Base-by-base conservation (phyloP, 2,329 filamentous ascomycete species). In the Bipolaris sorokiniana region DNA sequence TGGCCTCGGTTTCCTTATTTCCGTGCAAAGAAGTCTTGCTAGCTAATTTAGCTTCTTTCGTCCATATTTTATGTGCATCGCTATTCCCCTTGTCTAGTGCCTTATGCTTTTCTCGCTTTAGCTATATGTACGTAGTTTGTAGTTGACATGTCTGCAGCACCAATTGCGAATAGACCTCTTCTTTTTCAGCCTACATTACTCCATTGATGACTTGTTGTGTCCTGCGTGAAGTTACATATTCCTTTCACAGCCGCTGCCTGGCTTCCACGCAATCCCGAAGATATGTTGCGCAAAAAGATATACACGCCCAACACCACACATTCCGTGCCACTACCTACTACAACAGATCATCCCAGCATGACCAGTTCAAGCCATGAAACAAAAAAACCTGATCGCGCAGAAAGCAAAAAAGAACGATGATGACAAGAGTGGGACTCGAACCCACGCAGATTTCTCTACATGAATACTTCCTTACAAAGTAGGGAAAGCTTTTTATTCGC, bases 391-490 rank as follows among this genome's bases (percentile, higher is more conserved):
- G 18, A 9, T n/a, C 2, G 6, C 26, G 15, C 13, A 40, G 3
- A 22, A 13, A 4, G 37, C n/a, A 16, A 40, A 40, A 40, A 40
- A 40, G n/a, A 16, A 38, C 0, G 26, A 45, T 40, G 18, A 20
- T 40, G 37, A 40, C 37, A 40, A 41, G 38, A 41, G 38, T 41
- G 38, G 38, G 38, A 41, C 38, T 41, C 38, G 38, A 41, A 22
- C 42, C 42, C 42, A 45, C 42, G 42, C 42, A 45, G 42, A 45
- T 45, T 45, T 45, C 42, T 45, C 42, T 45, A 45, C 42, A 45
- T 45, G 42, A 45, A 45, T n/a, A 45, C 41, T 45, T 45, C 41
- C 41, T 31, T 15, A 15, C 41, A 31, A n/a, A 31, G 41, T 5
- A n/a, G 7, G 41, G 41, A 45, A 45, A 45, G 41, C 41, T 45